phyloP scores from a whole-genome alignment of 1,284 basidiomycete genomes.

The Ustilago loliicola region DNA sequence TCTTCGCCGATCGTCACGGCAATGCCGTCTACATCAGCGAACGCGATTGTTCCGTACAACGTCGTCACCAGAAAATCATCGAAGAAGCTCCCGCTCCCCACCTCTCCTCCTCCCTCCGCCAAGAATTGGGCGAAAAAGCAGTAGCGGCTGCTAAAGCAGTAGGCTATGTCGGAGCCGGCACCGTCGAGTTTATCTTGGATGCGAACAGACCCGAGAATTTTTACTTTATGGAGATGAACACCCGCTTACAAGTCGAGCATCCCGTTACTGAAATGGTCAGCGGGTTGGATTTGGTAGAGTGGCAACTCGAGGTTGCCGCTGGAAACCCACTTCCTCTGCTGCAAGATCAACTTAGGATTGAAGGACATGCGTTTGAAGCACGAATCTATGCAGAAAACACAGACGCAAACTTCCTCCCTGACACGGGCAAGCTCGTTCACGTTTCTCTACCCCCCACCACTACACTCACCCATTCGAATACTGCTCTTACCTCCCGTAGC shows the following conservation, averaged over 20 bases:
- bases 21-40: slow-evolving; percentile 89
- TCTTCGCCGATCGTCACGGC: slow-evolving; percentile 73
- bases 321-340: slow-evolving; percentile 85
- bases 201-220: slow-evolving; percentile 48
- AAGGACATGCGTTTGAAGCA: slow-evolving; percentile 93
- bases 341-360: slow-evolving; percentile 83
- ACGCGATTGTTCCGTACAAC: slow-evolving; percentile 92
- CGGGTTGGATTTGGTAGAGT: slow-evolving; percentile 90
- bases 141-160: slow-evolving; percentile 91
- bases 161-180: slow-evolving; percentile 91
- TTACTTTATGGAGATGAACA: slow-evolving; percentile 76
- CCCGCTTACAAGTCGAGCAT: slow-evolving; percentile 83
- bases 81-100: slow-evolving; percentile 95
- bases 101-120: slow-evolving; percentile 80
- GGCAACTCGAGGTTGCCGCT: slow-evolving; percentile 87
- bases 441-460: slow-evolving; percentile 73
- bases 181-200: slow-evolving; percentile 75
- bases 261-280: slow-evolving; percentile 96
- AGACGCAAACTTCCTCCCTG: slow-evolving; percentile 79
- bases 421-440: slow-evolving; percentile 85
- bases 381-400: slow-evolving; percentile 94
- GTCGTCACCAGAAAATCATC: slow-evolving; percentile 94
- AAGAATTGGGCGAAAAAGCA: slow-evolving; percentile 86
- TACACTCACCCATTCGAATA: slow-evolving; percentile 66
- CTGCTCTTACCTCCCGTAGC: neutral